Conservation (phyloP, 2,329 filamentous ascomycete genomes). For the Plectosphaerella cucumerina region DNA sequence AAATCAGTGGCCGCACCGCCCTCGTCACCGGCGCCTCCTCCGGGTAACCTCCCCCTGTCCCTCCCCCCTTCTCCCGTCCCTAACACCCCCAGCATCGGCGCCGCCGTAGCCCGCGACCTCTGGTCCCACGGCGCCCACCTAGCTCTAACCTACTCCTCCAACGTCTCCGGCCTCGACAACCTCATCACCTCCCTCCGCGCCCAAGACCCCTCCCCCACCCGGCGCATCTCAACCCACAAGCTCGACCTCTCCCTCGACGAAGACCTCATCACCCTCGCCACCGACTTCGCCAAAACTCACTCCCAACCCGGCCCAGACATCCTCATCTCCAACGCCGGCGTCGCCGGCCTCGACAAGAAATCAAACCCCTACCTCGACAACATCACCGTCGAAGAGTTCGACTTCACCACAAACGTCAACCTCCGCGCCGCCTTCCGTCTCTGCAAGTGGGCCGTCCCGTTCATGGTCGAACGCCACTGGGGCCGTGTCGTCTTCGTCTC, state of each 20-base stretch:
- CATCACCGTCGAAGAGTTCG: constrained; percentile 60
- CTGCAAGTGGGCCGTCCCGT: constrained; percentile 53
- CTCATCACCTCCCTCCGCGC: constrained; percentile 37
- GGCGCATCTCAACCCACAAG: constrained; percentile 47
- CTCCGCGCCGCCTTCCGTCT: constrained; percentile 59
- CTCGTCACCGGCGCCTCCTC: constrained; percentile 59
- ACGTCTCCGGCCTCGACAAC: constrained; percentile 37
- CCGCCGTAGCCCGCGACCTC: constrained; percentile 53
- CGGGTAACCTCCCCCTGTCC: constrained; percentile 37
- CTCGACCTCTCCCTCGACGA: constrained; percentile 52
- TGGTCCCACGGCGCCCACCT: constrained; percentile 46
- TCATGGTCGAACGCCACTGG: constrained; percentile 57
- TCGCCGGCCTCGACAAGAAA: constrained; percentile 43
- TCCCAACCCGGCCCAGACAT: constrained; percentile 53
- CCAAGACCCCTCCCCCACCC: constrained; percentile 24
- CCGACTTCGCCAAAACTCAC: constrained; percentile 49
- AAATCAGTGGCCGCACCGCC: constrained; percentile 48
- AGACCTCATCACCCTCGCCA: constrained; percentile 50
- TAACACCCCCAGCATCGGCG: constrained; percentile 46
- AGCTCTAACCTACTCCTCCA: constrained; percentile 55
- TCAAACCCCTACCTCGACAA: constrained; percentile 52
- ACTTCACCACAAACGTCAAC: constrained; percentile 59
- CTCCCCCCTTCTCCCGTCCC: not conserved
- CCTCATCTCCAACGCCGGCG: constrained; percentile 60
- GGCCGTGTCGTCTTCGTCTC: constrained; percentile 62